Conservation (phyloP, 805 yeast species). For the Cephaloascus albidus region DNA sequence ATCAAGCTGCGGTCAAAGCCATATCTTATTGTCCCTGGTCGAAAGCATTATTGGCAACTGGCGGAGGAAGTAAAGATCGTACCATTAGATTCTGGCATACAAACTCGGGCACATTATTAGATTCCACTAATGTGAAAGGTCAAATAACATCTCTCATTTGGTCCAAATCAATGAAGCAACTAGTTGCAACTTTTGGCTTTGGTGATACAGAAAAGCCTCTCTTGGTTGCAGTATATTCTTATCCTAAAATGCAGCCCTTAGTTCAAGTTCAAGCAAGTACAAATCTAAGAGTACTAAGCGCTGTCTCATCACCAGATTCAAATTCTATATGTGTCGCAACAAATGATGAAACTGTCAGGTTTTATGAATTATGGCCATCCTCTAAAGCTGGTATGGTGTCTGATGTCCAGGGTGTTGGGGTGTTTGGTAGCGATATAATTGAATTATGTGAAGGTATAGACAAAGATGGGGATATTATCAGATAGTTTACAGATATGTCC, state of each 20-base stretch:
- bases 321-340: slow-evolving; percentile 62
- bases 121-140: slow-evolving; percentile 46
- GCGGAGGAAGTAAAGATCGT: slow-evolving; percentile 82
- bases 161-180: slow-evolving; percentile 55
- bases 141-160: slow-evolving; percentile 78
- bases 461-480: slow-evolving; percentile 13
- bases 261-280: slow-evolving; percentile 40
- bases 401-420: slow-evolving; percentile 25
- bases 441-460: slow-evolving; percentile 51
- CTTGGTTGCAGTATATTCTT: slow-evolving; percentile 52
- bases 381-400: slow-evolving; percentile 13
- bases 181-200: slow-evolving; percentile 79
- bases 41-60: slow-evolving; percentile 71
- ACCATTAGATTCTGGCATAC: slow-evolving; percentile 85
- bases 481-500: slow-evolving; percentile 7
- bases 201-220: slow-evolving; percentile 43
- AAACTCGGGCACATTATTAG: slow-evolving; percentile 60
- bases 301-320: slow-evolving; percentile 58
- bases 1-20: slow-evolving; percentile 85
- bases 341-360: slow-evolving; percentile 69
- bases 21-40: slow-evolving; percentile 91
- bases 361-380: slow-evolving; percentile 64
- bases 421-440: slow-evolving; percentile 47
- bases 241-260: slow-evolving; percentile 49
- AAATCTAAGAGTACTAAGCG: slow-evolving; percentile 53